Evolutionary conservation across 2,329 filamentous ascomycete genomes (phyloP).

Genomic region (Neofusicoccum cordaticola): DNA sequence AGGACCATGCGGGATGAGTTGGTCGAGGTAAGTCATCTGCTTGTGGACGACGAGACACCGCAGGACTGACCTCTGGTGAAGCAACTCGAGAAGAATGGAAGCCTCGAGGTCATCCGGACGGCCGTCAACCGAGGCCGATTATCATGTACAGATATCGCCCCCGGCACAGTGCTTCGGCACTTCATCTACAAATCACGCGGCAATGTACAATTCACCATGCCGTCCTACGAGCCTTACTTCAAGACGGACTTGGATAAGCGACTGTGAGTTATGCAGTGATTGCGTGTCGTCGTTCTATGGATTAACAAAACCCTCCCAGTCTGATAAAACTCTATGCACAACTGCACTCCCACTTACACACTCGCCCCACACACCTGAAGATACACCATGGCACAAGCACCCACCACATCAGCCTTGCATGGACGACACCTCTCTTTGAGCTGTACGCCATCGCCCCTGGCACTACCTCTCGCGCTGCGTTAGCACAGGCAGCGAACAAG

Average conservation of each 20-base stretch:
- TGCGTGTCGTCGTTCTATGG: background rate
- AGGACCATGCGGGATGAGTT: slow-evolving; percentile 66
- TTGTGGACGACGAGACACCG: background rate
- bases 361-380: slow-evolving; percentile 79
- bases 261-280: slow-evolving; percentile 42
- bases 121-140: slow-evolving; percentile 72
- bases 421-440: slow-evolving; percentile 89
- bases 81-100: slow-evolving; percentile 73
- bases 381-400: slow-evolving; percentile 78
- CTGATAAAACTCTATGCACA: slow-evolving; percentile 82
- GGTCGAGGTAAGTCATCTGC: slow-evolving; percentile 48
- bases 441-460: slow-evolving; percentile 92
- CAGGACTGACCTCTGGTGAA: slow-evolving; percentile 32
- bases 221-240: slow-evolving; percentile 72
- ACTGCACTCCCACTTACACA: slow-evolving; percentile 81
- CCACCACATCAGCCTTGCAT: slow-evolving; percentile 72
- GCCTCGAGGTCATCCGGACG: slow-evolving; percentile 69
- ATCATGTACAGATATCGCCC: slow-evolving; percentile 69
- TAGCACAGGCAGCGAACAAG: slow-evolving; percentile 84
- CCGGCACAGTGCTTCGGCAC: slow-evolving; percentile 77
- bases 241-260: slow-evolving; percentile 58
- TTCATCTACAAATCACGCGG: slow-evolving; percentile 93
- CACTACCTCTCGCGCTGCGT: slow-evolving; percentile 56
- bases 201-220: slow-evolving; percentile 96
- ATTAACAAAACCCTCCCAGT: slow-evolving; percentile 32